Percentiles rank a stretch among this genome's conserved stretches.
These are phyloP conservation scores for Alternaria gaisen DNA, from an alignment of 2,329 filamentous ascomycete genomes.

Conservation along the genomic window DNA sequence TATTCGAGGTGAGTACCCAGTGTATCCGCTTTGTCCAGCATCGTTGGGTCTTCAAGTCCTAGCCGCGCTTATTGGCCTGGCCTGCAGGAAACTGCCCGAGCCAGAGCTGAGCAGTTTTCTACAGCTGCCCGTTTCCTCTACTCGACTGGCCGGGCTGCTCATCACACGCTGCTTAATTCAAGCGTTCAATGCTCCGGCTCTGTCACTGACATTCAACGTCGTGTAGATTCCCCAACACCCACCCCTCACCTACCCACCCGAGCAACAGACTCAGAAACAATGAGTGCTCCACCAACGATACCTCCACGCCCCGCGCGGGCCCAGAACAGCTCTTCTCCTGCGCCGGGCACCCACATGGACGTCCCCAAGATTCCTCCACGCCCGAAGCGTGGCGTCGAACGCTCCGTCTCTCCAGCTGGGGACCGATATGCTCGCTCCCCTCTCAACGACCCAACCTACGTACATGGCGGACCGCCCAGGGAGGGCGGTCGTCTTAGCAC, in stretches of 20 bases:
- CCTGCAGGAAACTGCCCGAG: slow-evolving; percentile 25
- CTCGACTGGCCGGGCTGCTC: slow-evolving; percentile 28
- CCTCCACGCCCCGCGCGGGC: slow-evolving; percentile 70
- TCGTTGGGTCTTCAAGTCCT: slow-evolving; percentile 26
- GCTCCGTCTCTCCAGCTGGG: slow-evolving; percentile 78
- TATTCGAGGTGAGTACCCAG: slow-evolving; percentile 23
- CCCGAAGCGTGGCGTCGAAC: slow-evolving; percentile 72
- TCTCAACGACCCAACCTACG: slow-evolving; percentile 74
- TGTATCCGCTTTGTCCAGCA: slow-evolving; percentile 29
- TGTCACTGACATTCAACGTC: slow-evolving; percentile 34
- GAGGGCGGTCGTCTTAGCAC: slow-evolving; percentile 46
- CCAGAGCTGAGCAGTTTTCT: slow-evolving; percentile 26
- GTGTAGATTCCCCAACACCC: slow-evolving; percentile 21
- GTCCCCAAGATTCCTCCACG: slow-evolving; percentile 81
- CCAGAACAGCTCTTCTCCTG: slow-evolving; percentile 55
- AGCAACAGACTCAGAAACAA: slow-evolving; percentile 40
- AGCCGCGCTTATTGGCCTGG: slow-evolving; percentile 26
- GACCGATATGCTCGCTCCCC: slow-evolving; percentile 87
- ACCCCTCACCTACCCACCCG: slow-evolving; percentile 25
- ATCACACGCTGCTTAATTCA: slow-evolving; percentile 34
- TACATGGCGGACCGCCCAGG: slow-evolving; percentile 50
- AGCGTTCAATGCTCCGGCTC: slow-evolving; percentile 23
- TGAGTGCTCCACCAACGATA: slow-evolving; percentile 63
- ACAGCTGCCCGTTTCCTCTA: slow-evolving; percentile 19
- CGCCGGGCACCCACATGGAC: slow-evolving; percentile 56